Percentiles rank a stretch among this genome's conserved stretches.
phyloP scores from a whole-genome alignment of 2,329 filamentous ascomycete genomes.

The Scopulariopsis brevicaulis region DNA sequence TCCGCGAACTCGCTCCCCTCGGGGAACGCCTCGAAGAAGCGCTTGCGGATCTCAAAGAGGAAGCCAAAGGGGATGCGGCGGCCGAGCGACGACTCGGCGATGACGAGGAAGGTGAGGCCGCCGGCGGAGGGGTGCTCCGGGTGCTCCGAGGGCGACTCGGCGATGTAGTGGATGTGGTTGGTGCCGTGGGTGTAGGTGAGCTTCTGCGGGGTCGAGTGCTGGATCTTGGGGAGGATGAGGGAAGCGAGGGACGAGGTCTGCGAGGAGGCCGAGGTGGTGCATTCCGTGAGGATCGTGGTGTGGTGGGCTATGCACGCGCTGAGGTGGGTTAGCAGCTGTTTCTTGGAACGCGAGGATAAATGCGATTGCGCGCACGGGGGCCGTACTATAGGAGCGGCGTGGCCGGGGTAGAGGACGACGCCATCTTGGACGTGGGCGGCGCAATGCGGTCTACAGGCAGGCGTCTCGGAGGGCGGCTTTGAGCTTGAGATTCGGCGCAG shows the following conservation, averaged over 20 bases:
- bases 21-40: conserved; percentile 65
- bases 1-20: conserved; percentile 58
- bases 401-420: conserved; percentile 56
- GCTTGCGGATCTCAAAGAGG: conserved; percentile 79
- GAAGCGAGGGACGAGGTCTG: conserved; percentile 81
- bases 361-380: not conserved
- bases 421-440: conserved; percentile 34
- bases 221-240: conserved; percentile 90
- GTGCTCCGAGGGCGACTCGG: conserved; percentile 65
- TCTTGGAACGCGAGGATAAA: not conserved
- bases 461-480: not conserved
- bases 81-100: conserved; percentile 70
- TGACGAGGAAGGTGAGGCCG: conserved; percentile 82
- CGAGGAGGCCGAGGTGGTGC: conserved; percentile 74
- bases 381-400: conserved; percentile 66
- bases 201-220: conserved; percentile 69
- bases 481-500: no score
- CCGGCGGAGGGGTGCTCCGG: conserved; percentile 50
- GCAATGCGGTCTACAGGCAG: not conserved
- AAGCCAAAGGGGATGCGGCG: conserved; percentile 89
- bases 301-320: conserved; percentile 93
- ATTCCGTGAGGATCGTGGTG: conserved; percentile 85
- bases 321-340: conserved; percentile 6
- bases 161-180: conserved; percentile 92
- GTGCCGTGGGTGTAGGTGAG: conserved; percentile 88